phyloP scores from a whole-genome alignment of 1,139 yeast species.

The Yamadazyma dushanensis region DNA sequence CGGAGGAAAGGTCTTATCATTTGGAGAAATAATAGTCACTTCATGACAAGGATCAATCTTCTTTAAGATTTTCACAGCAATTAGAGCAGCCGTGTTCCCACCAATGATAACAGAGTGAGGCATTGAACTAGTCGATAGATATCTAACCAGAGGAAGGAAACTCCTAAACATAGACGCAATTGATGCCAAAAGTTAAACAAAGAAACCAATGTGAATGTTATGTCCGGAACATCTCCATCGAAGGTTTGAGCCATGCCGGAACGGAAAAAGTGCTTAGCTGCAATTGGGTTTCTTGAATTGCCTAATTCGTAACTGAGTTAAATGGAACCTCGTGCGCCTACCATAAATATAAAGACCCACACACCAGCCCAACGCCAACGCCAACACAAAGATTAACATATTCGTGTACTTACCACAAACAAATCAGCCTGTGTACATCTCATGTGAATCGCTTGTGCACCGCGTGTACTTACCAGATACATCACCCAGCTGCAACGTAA shows the following conservation, averaged over 20 bases:
- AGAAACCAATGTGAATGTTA: background rate
- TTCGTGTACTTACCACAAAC: no score
- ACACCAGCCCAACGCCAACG: no score
- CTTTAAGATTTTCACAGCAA: conserved; percentile 18
- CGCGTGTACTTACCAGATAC: no score
- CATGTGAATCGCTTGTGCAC: no score
- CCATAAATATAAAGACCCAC: no score
- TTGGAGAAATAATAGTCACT: conserved; percentile 18
- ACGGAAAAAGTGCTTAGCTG: background rate
- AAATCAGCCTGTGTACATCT: no score
- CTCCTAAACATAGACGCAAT: background rate
- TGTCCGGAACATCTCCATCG: background rate
- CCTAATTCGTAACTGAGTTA: no score
- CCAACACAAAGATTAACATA: no score
- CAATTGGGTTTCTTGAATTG: conserved; percentile 1
- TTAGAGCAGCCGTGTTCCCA: conserved; percentile 32
- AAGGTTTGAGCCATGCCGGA: background rate
- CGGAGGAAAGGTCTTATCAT: conserved; percentile 19
- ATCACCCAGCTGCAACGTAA: no score
- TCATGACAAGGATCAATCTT: conserved; percentile 7
- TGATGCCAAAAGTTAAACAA: background rate
- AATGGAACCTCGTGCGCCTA: no score
- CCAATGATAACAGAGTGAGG: conserved; percentile 28
- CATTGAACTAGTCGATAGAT: background rate
- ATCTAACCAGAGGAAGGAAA: background rate